Evolutionary conservation across 352 stramenopile species (phyloP).

Genomic region (Blastocystis sp.): DNA sequence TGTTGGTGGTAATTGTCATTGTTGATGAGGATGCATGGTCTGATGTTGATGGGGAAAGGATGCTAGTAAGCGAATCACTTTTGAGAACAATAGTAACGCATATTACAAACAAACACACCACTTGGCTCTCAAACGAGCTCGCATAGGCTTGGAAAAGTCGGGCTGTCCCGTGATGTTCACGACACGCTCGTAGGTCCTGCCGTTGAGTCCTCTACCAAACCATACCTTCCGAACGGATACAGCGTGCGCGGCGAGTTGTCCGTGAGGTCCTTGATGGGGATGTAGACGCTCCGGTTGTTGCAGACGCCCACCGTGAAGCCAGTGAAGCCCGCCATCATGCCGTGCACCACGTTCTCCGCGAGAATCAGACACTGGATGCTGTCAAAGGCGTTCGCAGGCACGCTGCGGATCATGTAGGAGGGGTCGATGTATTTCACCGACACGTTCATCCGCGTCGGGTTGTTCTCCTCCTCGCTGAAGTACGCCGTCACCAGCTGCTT

Average conservation of each 20-base stretch:
- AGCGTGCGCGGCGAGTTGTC: conserved; percentile 76
- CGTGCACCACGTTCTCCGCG: conserved; percentile 91
- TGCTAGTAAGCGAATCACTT: neutral
- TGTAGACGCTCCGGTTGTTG: conserved; percentile 86
- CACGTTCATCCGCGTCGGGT: conserved; percentile 63
- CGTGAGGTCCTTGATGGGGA: conserved; percentile 73
- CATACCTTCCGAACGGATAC: conserved; percentile 62
- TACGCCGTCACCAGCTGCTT: conserved; percentile 82
- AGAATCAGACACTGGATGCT: conserved; percentile 90
- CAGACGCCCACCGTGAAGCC: conserved; percentile 89
- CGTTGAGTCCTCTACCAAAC: neutral
- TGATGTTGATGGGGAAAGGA: no score
- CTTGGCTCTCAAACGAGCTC: neutral
- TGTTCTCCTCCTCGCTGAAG: conserved; percentile 74
- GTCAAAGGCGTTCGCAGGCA: conserved; percentile 82
- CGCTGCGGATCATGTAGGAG: conserved; percentile 86
- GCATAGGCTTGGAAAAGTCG: conserved; percentile 55
- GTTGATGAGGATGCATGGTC: no score
- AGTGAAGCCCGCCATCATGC: conserved; percentile 91
- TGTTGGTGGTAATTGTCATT: neutral
- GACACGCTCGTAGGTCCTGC: conserved; percentile 28
- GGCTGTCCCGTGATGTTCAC: conserved; percentile 57
- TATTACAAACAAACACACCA: neutral
- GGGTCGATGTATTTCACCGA: conserved; percentile 95
- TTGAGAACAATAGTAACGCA: neutral